phyloP scores from a whole-genome alignment of 495 filamentous ascomycete species.

The Thermochaetoides thermophila region DNA sequence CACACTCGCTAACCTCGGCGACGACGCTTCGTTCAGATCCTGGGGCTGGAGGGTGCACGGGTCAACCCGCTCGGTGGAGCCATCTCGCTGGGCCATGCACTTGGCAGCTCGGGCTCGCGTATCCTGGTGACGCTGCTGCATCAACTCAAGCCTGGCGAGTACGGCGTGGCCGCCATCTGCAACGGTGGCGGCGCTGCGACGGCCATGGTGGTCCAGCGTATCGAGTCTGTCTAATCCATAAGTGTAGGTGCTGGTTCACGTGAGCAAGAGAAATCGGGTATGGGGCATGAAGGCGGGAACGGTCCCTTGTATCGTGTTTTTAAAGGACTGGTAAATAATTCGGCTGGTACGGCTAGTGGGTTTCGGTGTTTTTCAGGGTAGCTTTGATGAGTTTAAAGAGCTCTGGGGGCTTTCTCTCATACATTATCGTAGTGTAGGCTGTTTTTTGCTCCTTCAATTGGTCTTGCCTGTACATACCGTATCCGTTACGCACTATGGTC shows the following conservation, averaged over 20 bases:
- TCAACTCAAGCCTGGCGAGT: conserved; percentile 79
- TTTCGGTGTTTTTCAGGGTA: background rate
- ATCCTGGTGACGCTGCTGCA: conserved; percentile 86
- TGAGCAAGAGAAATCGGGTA: no score
- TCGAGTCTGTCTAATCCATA: conserved; percentile 44
- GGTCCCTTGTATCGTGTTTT: background rate
- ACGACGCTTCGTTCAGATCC: conserved; percentile 39
- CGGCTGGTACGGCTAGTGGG: no score
- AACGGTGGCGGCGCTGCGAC: conserved; percentile 90
- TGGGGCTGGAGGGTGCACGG: conserved; percentile 57
- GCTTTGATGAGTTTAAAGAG: background rate
- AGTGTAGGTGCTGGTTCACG: background rate
- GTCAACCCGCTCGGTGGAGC: conserved; percentile 87
- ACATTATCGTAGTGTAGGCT: no score
- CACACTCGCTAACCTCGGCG: background rate
- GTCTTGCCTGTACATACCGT: no score
- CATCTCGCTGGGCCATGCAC: conserved; percentile 83
- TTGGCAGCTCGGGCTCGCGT: conserved; percentile 85
- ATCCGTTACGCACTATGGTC: no score
- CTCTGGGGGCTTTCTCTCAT: no score
- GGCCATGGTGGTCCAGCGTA: conserved; percentile 80
- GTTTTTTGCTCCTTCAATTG: no score
- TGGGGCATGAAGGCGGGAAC: background rate
- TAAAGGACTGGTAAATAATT: background rate
- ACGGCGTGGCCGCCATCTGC: conserved; percentile 89